Evolutionary conservation across 257 asterid species (phyloP), one percentile per base, ranked within the genome.

Genomic region (Jaltomata sinuosa): DNA sequence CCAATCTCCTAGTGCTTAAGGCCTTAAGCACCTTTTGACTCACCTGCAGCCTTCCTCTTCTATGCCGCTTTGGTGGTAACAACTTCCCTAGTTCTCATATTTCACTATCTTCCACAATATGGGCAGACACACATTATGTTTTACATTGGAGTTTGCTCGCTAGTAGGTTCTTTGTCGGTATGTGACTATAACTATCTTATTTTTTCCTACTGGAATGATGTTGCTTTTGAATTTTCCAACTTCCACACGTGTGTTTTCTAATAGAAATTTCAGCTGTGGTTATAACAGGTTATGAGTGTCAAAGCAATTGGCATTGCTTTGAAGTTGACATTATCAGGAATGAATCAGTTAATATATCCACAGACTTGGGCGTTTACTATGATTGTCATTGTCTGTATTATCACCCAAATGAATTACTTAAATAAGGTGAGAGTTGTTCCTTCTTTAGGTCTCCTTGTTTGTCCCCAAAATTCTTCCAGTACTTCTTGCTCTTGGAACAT

Each of bases 281-380:
- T n/a, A 27, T 90, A 86, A 81, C 94, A 96, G 99, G 98, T 96
- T 22, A 96, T 94, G 99, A 96, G 99, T 84, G 98, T 96, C 65
- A 93, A 96, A 88, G 98, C 98, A 57, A 89, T 96, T 36, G 98
- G 98, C 85, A 94, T 94, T 89, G 99, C 98, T 83, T 64, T 96
- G 94, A 96, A 96, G 91, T 88, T 96, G 88, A 96, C 99, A 34
- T 85, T 96, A 34, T 92, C 97, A 38, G 99, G 98, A 90, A 93
- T 84, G 90, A 96, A 96, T 86, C 99, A 96, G 89, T 91, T 96
- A 69, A 84, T 86, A 54, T 96, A 94, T 89, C 99, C 99, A 11
- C 97, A 94, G 89, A 94, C 99, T 34, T 96, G 98, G 99, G 88
- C 86, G 68, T 96, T 96, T 87, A 91, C 93, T 6, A 69, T 89